Base-by-base conservation (phyloP, 345 rosid species). In the Cardamine chenopodiifolia region DNA sequence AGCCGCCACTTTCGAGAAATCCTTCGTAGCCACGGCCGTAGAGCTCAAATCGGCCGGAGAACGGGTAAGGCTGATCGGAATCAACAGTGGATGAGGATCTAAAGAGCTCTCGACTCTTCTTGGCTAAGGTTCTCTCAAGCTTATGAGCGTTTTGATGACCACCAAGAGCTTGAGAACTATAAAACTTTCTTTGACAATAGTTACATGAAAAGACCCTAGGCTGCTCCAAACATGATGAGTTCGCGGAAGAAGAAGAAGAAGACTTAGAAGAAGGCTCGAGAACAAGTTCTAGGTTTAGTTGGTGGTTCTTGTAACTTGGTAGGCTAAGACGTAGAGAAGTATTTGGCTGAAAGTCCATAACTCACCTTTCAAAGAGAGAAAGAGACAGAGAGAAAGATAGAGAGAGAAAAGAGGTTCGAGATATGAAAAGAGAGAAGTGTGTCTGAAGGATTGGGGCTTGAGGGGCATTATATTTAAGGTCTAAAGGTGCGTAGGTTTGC, bases 111-210 rank as follows among this genome's bases (percentile, higher is more conserved):
- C 89, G 80, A 72, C 88, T 86, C 79, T 92, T 95, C 84, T 90
- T 95, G 66, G 99, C 97, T 11, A 95, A 80, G 14, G 96, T 95
- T 74, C 97, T 82, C 64, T 92, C 99, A 20, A 92, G 90, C 82
- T 90, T 95, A 77, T 92, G 99, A 23, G 98, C 99, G 78, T 95
- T 95, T 80, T 95, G 99, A 78, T 95, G 99, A 3, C 99, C 97
- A 3, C 99, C 99, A 26, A 95, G 94, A n/a, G 99, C 98, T 78
- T 95, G 99, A 34, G 99, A 95, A 74, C 99, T 95, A 19, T 89
- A 86, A 66, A 95, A 95, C 83, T 89, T 95, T 53, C 98, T 84
- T 75, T 86, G 90, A 80, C 99, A 95, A 69, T 86, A 95, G 85
- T 92, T 95, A 85, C 99, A 95, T 0, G 97, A 86, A 82, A 95